Evolutionary conservation across 2,329 filamentous ascomycete species (phyloP), one percentile per base, ranked within the genome.

Genomic region (Trichoderma sp.): DNA sequence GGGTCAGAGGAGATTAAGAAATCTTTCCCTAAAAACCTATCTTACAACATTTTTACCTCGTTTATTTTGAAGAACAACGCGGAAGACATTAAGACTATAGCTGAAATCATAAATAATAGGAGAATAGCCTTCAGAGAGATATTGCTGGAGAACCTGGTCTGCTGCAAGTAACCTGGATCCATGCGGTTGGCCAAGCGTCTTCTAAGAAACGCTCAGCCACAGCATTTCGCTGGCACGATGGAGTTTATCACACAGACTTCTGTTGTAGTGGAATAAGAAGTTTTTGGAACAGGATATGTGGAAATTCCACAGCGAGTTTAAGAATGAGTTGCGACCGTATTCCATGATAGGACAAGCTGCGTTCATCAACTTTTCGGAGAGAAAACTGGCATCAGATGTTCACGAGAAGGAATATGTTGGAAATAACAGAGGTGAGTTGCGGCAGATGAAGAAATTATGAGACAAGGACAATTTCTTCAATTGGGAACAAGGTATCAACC

Each of bases 321-420:
- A 75, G 54, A 12, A 69, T 10, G 67, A 52, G 2, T 15, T 79
- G 17, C 67, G 67, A 10, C 56, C 65, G 1, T 69, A 70, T 22
- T 74, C 77, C 0, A 52, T 77, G 9, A 67, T 58, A 0, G 50
- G 64, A 3, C 57, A 68, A 6, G 77, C 76, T 0, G 67, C 71
- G 4, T 78, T 74, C 25, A 39, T 78, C 63, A 76, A 77, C 58
- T 79, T 79, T 42, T 71, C 77, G 0, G 74, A 78, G 64, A 27
- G 39, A 0, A 60, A 59, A 0, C 42, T 73, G 2, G 27, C 63
- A 12, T 3, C 29, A 0, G 22, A 61, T 0, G 65, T 42, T 2
- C 70, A 75, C 35, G 74, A 77, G n/a, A 68, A 58, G n/a, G 73
- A 73, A 4, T 78, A 78, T 66, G 79, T 72, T 39, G 78, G 77